These are phyloP conservation scores for Cladorrhinum sp. DNA, from an alignment of 2,329 filamentous ascomycete species.

Conservation along the genomic window DNA sequence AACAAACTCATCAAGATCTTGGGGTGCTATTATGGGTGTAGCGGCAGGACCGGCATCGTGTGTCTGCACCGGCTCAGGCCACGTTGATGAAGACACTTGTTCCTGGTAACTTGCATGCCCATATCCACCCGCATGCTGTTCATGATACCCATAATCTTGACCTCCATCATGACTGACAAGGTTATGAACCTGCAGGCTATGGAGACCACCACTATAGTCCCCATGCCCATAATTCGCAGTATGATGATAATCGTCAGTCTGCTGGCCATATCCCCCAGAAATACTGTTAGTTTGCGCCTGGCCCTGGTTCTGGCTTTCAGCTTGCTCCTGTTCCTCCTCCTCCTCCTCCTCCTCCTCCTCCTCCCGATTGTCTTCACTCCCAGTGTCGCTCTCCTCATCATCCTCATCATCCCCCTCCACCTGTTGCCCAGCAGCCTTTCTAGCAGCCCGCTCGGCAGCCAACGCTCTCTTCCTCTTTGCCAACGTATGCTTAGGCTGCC, in stretches of 20 bases:
- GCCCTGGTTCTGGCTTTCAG: slow-evolving; percentile 1
- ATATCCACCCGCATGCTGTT: not conserved
- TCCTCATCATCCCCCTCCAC: slow-evolving; percentile 14
- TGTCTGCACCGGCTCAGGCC: not conserved
- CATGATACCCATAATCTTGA: slow-evolving; percentile 6
- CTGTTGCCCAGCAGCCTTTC: slow-evolving; percentile 1
- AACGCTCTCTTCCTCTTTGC: slow-evolving; percentile 30
- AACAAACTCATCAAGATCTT: slow-evolving; percentile 24
- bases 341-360: slow-evolving; percentile 1
- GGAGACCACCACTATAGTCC: not conserved
- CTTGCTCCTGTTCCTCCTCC: not conserved
- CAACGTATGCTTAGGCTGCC: slow-evolving; percentile 33
- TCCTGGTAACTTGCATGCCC: not conserved
- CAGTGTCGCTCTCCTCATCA: slow-evolving; percentile 3
- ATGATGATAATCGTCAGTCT: not conserved
- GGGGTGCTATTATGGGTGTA: slow-evolving; percentile 34
- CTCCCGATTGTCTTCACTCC: not conserved
- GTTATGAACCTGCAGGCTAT: not conserved
- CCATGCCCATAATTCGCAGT: not conserved
- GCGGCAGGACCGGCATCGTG: slow-evolving; percentile 11
- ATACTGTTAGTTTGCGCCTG: not conserved
- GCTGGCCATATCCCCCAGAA: not conserved
- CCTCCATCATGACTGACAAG: not conserved
- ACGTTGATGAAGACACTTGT: too few relatives aligned
- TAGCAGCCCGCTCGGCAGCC: slow-evolving; percentile 1